phyloP scores from a whole-genome alignment of 108 stramenopile genomes.

The Cyclotella cryptica region DNA sequence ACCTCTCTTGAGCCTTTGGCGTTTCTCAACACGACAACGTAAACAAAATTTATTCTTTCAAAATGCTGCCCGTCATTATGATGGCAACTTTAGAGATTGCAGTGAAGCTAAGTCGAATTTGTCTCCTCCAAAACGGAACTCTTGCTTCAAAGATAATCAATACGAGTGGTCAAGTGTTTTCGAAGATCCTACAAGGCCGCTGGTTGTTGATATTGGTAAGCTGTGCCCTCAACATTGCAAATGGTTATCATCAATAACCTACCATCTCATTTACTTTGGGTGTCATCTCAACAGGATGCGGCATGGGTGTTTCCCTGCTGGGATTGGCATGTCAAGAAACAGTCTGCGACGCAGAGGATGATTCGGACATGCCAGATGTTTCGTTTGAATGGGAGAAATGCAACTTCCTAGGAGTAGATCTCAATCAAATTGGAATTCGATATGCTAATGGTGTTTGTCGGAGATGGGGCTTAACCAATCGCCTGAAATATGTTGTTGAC shows the following conservation, averaged over 20 bases:
- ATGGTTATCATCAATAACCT: not conserved
- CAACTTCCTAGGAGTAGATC: slow-evolving; percentile 81
- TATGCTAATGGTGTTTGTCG: slow-evolving; percentile 61
- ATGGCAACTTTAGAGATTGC: slow-evolving; percentile 23
- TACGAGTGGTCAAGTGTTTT: slow-evolving; percentile 58
- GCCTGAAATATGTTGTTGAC: slow-evolving; percentile 60
- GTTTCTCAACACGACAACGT: slow-evolving; percentile 70
- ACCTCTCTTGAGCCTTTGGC: slow-evolving; percentile 66
- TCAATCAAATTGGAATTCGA: slow-evolving; percentile 64
- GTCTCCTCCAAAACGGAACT: too few species aligned
- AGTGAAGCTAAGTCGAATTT: not conserved
- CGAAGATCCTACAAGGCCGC: slow-evolving; percentile 57
- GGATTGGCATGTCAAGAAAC: slow-evolving; percentile 49
- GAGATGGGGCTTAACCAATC: slow-evolving; percentile 54
- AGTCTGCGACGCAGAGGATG: not conserved
- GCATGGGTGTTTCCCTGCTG: slow-evolving; percentile 78
- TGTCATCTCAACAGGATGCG: slow-evolving; percentile 53
- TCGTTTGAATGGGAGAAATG: slow-evolving; percentile 47
- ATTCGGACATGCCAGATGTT: slow-evolving; percentile 8
- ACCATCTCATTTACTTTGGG: not conserved
- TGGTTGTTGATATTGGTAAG: slow-evolving; percentile 71
- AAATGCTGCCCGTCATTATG: slow-evolving; percentile 59
- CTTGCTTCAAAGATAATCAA: not conserved
- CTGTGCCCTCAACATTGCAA: not conserved
- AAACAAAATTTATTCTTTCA: slow-evolving; percentile 65